Conservation (phyloP, 2,329 filamentous ascomycete species). For the Beauveria brongniartii region DNA sequence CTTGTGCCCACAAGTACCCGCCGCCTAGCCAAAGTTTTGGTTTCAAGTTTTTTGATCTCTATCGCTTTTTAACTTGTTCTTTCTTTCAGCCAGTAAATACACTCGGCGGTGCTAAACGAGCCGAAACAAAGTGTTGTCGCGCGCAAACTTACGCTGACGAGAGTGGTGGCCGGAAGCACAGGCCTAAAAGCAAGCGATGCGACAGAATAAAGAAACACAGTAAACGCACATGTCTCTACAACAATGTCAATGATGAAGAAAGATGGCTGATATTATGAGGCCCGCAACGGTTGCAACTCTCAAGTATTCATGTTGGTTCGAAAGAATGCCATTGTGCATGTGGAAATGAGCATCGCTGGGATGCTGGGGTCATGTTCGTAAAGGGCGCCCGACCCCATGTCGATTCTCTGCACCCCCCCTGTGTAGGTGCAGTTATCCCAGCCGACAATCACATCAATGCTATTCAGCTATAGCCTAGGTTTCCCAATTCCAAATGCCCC, state of each 20-base stretch:
- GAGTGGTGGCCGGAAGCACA: not conserved
- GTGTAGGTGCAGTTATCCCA: not conserved
- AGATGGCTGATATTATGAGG: not conserved
- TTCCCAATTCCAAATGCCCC: not conserved
- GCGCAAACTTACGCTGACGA: slow-evolving; percentile 3
- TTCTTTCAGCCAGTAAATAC: too few relatives aligned
- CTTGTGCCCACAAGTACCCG: not conserved
- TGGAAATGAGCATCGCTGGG: not conserved
- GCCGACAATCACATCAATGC: not conserved
- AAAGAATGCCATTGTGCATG: not conserved
- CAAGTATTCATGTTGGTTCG: not conserved
- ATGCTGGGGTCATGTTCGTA: not conserved
- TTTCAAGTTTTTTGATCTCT: not conserved
- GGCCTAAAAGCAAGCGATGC: not conserved
- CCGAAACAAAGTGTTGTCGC: not conserved
- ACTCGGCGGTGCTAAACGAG: not conserved
- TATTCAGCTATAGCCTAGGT: not conserved
- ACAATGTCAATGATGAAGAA: too few relatives aligned
- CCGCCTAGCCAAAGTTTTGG: not conserved
- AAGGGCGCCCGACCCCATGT: not conserved
- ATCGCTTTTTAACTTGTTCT: too few relatives aligned
- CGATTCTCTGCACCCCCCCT: not conserved
- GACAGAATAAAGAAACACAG: not conserved
- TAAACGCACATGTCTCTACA: too few relatives aligned
- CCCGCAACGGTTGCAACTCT: not conserved